Percentiles rank a stretch among this genome's conserved stretches.
Evolutionary conservation across 306 rosid species (phyloP).

Genomic region (Begonia masoniana): DNA sequence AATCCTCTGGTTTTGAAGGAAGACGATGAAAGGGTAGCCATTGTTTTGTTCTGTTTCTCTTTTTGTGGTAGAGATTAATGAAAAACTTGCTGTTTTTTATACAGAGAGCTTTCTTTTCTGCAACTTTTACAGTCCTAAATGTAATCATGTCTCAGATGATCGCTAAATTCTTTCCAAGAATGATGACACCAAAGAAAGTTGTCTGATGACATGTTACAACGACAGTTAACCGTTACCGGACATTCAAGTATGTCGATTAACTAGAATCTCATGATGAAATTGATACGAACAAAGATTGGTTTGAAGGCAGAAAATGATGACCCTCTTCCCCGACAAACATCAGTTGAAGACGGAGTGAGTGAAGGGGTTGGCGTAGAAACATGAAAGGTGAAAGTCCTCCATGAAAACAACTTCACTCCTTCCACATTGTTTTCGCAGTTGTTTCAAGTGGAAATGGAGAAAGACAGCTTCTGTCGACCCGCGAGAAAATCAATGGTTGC

Average conservation of each 20-base stretch:
- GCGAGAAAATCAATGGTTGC: constrained; percentile 18
- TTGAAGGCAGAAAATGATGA: too few relatives aligned
- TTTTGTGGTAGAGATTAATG: constrained; percentile 8
- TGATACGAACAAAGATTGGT: neutral
- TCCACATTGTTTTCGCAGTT: constrained; percentile 46
- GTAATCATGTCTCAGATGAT: constrained; percentile 41
- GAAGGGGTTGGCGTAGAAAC: too few relatives aligned
- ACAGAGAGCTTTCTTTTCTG: constrained; percentile 19
- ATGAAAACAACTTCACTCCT: constrained; percentile 66
- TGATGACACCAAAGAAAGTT: constrained; percentile 21
- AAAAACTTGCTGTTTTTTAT: constrained; percentile 9
- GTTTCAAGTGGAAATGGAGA: constrained; percentile 72
- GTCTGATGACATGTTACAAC: constrained; percentile 34
- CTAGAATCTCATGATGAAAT: too few relatives aligned
- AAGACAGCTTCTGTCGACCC: constrained; percentile 21
- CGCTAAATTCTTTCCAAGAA: constrained; percentile 14
- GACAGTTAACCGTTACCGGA: constrained; percentile 54
- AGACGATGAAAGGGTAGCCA: constrained; percentile 36
- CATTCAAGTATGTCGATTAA: too few relatives aligned
- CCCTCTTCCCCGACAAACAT: too few relatives aligned
- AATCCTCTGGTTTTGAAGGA: constrained; percentile 16
- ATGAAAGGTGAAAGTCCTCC: constrained; percentile 6
- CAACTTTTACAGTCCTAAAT: constrained; percentile 19
- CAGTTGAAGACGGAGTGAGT: too few relatives aligned
- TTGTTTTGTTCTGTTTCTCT: constrained; percentile 19